Base-by-base conservation (phyloP, 176 grass and related monocot species). In the Zoysia pacifica region DNA sequence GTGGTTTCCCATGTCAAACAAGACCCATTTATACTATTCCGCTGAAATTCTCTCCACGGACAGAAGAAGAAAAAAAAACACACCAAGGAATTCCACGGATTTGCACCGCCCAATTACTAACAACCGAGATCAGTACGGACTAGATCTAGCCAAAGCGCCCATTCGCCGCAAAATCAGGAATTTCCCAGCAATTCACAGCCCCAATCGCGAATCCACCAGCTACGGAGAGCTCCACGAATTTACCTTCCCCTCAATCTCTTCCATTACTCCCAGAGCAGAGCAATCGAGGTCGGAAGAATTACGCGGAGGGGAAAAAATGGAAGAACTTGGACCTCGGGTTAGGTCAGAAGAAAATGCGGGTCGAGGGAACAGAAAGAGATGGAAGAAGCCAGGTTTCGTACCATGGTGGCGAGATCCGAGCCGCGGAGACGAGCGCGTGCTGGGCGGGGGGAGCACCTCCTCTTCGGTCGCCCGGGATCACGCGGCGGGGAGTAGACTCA, bases 401-500 rank as follows among this genome's bases (percentile, higher is more conserved):
- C 73, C 73, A 75, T 75, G 7, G 42, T 62, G 6, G 41, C 15
- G 40, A 62, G 54, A 75, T 75, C 16, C 40, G 54, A 46, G 50
- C n/a, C 18, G 56, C 18, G 2, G 45, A 47, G 72, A 14, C 2
- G 40, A 75, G 39, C 53, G 52, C 60, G 19, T 3, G 60, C n/a
- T 18, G 1, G 20, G 28, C n/a, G 56, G 1, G 20, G 28, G 20
- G 60, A 62, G 20, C 60, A 37, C 60, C 7, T 36, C 28, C 8
- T 62, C 60, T 37, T 9, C 20, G 9, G 20, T 62, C 60, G 28
- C 60, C 60, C 9, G 20, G 60, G 20, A 62, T 62, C 20, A 37
- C 60, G 60, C 60, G 20, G 20, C 59, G 19, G 59, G 2, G 59
- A 62, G 18, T 11, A 11, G 20, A 62, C 20, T 11, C 11, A 7